Evolutionary conservation across 2,329 filamentous ascomycete species (phyloP), one percentile per base, ranked within the genome.

Genomic region (Nigrospora sphaerica): DNA sequence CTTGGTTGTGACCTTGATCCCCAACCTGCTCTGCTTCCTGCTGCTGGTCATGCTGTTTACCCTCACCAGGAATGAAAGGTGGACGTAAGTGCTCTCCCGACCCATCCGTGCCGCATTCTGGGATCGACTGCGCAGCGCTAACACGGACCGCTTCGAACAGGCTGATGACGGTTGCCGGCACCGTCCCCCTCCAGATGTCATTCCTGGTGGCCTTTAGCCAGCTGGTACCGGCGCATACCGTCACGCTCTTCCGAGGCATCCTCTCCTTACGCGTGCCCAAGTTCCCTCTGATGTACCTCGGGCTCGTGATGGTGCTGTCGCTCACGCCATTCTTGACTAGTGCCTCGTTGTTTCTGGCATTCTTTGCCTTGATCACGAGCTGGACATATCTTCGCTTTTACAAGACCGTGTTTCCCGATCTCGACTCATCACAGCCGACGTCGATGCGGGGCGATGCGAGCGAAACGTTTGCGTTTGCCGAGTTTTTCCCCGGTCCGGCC

Each of bases 191-290:
- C 48, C 92, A 96, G 66, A 90, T 93, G 40, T 85, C 87, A 51
- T 97, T 97, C 71, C 86, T 98, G 51, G 88, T 97, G 58, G 88
- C 92, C 46, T 95, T 97, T 70, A 97, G 95, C 70, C 93, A 98
- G 68, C 87, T 98, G 42, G 86, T 97, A 33, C 93, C 93, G 18
- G 91, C 95, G 51, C 93, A 98, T 67, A 98, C 93, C 12, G 92
- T 97, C 45, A 93, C 92, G 5, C 80, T 98, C 48, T 92, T 95
- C 71, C 86, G 86, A 53, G 90, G 90, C 53, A 72, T 95, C 50
- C 65, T 97, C 49, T 95, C 93, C 49, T 82, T 97, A 65, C 87
- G 92, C 55, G 90, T 98, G 46, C 81, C 81, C 16, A 72, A 78
- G 41, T 81, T 83, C 56, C 81, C 80, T 12, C 71, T 95, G 70